Evolutionary conservation across 78 protist genomes (phyloP), one percentile per base, ranked within the genome.

Genomic region (Cavenderia fasciculata): DNA sequence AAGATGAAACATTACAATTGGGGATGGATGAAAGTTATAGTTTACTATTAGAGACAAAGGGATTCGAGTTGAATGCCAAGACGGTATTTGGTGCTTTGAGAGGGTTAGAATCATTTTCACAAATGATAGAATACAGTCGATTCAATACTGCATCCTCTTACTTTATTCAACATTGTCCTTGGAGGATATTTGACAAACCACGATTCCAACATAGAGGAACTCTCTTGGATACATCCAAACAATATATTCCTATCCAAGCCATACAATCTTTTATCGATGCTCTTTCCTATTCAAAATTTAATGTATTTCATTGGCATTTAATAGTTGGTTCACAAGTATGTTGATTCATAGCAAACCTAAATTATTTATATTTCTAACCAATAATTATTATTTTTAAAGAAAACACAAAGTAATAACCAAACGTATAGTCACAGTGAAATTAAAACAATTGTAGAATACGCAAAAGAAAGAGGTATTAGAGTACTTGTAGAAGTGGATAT

Each of bases 201-300:
- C 78, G 96, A 49, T 95, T 95, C 87, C 6, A 70, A 8, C 94
- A 86, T 86, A 72, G 98, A 31, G 98, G 92, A 0, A 61, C 95
- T 25, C 73, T 97, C 56, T 8, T 97, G 33, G 98, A 97, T 92
- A 85, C 94, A 5, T 78, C 96, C 2, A 86, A 98, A 19, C 99
- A 97, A 61, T 97, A 51, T 68, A 54, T 61, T 33, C 76, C 97
- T 6, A 51, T 92, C 16, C 2, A 1, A 21, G 27, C 43, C 6
- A 43, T 74, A 2, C 25, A 74, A 16, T 16, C 23, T 4, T 25
- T 74, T 57, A 8, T 74, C 8, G 66, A 52, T 16, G 16, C 65
- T 7, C 1, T 74, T 4, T 11, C 72, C 36, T 74, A 52, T 19
- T 11, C 59, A 3, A 74, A 74, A 16, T 6, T 72, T 10, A 72